Conservation (phyloP, 257 asterid genomes). For the Nicotiana otophora region DNA sequence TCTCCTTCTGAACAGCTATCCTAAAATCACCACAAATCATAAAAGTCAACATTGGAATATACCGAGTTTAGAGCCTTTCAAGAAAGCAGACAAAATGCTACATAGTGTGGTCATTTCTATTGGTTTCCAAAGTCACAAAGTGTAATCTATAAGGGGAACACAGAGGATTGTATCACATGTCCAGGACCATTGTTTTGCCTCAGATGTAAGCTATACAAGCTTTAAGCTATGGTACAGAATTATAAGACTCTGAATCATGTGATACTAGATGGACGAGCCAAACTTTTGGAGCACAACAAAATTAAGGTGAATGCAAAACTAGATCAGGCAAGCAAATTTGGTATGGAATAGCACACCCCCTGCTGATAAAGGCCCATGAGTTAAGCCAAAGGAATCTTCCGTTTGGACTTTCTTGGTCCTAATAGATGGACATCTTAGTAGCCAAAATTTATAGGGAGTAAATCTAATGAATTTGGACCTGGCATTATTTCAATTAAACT, state of each 20-base stretch:
- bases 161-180: neutral
- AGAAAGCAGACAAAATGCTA: neutral
- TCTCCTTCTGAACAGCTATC: neutral
- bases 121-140: neutral
- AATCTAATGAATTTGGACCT: neutral
- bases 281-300: neutral
- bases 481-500: neutral
- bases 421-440: neutral
- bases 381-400: neutral
- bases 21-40: neutral
- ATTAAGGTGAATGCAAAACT: neutral
- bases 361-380: neutral
- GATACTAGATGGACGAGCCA: neutral
- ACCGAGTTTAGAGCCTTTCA: neutral
- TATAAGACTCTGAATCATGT: neutral
- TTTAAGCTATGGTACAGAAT: neutral
- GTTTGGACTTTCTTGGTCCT: neutral
- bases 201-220: neutral
- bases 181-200: neutral
- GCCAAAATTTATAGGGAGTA: neutral
- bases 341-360: neutral
- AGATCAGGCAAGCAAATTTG: neutral
- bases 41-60: neutral
- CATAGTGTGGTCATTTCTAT: neutral
- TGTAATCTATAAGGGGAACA: neutral